phyloP scores from a whole-genome alignment of 2,329 filamentous ascomycete genomes.

The Aureobasidium melanogenum region DNA sequence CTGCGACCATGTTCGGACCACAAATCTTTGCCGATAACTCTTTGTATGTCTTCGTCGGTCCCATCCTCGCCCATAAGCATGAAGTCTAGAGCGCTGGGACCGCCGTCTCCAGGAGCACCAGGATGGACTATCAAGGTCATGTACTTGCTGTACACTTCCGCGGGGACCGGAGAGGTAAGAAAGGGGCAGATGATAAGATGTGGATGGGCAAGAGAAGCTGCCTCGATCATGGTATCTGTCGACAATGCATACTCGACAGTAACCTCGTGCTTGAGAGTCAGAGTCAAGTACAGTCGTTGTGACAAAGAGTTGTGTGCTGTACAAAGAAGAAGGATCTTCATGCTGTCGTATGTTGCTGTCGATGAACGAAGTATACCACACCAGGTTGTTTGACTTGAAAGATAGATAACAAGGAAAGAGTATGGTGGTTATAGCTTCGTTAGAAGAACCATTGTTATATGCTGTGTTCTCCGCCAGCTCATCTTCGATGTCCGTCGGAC shows the following conservation, averaged over 20 bases:
- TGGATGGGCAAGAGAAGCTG: conserved; percentile 29
- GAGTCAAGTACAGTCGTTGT: conserved; percentile 30
- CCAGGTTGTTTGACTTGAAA: neutral
- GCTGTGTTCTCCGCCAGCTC: too few species aligned
- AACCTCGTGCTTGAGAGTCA: conserved; percentile 30
- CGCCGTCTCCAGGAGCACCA: conserved; percentile 35
- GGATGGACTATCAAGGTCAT: conserved; percentile 35
- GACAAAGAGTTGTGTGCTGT: conserved; percentile 39
- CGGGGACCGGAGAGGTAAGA: conserved; percentile 31
- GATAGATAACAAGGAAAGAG: neutral
- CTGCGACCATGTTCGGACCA: conserved; percentile 25
- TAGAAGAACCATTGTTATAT: neutral
- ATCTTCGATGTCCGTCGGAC: neutral
- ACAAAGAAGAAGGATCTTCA: conserved; percentile 37
- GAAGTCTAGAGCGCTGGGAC: conserved; percentile 36
- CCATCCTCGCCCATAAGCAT: conserved; percentile 36
- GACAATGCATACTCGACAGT: conserved; percentile 32
- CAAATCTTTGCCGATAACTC: conserved; percentile 22
- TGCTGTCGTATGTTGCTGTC: conserved; percentile 12
- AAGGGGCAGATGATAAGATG: conserved; percentile 37
- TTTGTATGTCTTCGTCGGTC: conserved; percentile 23
- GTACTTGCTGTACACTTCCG: conserved; percentile 29
- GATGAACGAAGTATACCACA: neutral
- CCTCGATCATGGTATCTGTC: conserved; percentile 29
- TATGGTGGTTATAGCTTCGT: neutral